Base-by-base conservation (phyloP, 2,329 filamentous ascomycete species). In the Trichoderma sp. region DNA sequence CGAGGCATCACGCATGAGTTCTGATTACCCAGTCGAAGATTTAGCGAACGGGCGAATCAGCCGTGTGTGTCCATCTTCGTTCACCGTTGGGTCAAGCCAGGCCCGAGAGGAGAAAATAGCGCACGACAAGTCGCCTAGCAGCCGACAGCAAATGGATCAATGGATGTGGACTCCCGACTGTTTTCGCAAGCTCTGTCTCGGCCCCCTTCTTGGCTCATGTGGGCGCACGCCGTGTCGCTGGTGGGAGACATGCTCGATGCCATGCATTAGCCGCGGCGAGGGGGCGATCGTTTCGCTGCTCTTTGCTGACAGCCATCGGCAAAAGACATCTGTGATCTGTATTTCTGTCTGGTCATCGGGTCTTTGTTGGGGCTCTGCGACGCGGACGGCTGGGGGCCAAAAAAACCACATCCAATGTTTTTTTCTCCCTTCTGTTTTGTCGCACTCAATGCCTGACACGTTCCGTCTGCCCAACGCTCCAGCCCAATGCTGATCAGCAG, bases 321-420 rank as follows among this genome's bases (percentile, higher is more conserved):
- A 33, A 75, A 75, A 68, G 64, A 60, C 72, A 67, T 56, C 72
- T 63, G 53, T 24, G 72, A 75, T 75, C 64, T 60, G 64, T 33
- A 45, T 67, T 41, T 29, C 50, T 74, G 29, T 71, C 21, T 63
- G 45, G 60, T 63, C 31, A 41, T 24, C 53, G 45, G 50, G 45
- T 63, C 45, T 29, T 14, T 59, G 53, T 31, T 59, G 33, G 59
- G 60, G 60, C 27, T 4, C 31, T 38, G 45, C 14, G 65, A 31
- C 31, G 12, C 29, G 35, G n/a, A 18, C 14, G 45, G 18, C 29
- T 56, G 29, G 65, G 56, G 35, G 35, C 24, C 24, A 53, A 38
- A 67, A 38, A 41, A 33, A 64, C 8, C 31, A 31, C 56, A 9
- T 60, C 63, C 21, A 27, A 27, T 65, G 35, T 27, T 45, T 45